Conservation (phyloP, 768 basidiomycete species). For the Lactarius trivialis region DNA sequence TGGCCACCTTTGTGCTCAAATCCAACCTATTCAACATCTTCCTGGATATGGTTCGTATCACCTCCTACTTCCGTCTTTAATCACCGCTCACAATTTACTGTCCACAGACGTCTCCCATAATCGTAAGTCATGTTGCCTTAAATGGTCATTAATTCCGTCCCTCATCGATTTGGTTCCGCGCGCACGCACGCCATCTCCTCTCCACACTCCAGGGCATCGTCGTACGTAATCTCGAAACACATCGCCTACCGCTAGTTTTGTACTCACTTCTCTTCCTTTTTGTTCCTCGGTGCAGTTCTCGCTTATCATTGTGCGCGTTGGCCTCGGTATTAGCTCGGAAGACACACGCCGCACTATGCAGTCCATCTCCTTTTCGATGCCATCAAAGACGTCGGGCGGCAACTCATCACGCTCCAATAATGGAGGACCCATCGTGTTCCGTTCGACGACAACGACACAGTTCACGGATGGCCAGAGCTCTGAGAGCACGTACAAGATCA, state of each 20-base stretch:
- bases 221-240: constrained; percentile 16
- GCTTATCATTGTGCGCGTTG: constrained; percentile 22
- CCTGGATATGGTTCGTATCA: constrained; percentile 14
- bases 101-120: constrained; percentile 17
- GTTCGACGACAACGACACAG: constrained; percentile 17
- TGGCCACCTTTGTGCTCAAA: neutral
- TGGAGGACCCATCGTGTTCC: constrained; percentile 10
- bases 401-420: neutral
- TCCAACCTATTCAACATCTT: constrained; percentile 19
- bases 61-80: neutral
- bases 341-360: constrained; percentile 4
- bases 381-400: constrained; percentile 8
- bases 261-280: neutral
- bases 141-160: neutral
- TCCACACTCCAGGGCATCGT: constrained; percentile 15
- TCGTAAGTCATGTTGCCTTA: constrained; percentile 12
- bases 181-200: neutral
- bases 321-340: constrained; percentile 17
- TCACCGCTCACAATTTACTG: constrained; percentile 6
- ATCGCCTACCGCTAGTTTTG: neutral
- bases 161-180: neutral
- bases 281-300: constrained; percentile 14
- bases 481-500: constrained; percentile 3
- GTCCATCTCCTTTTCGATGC: constrained; percentile 18
- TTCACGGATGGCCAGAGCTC: neutral